Evolutionary conservation across 1,284 basidiomycete species (phyloP), one percentile per base, ranked within the genome.

Genomic region (Ceratobasidium papillatum): DNA sequence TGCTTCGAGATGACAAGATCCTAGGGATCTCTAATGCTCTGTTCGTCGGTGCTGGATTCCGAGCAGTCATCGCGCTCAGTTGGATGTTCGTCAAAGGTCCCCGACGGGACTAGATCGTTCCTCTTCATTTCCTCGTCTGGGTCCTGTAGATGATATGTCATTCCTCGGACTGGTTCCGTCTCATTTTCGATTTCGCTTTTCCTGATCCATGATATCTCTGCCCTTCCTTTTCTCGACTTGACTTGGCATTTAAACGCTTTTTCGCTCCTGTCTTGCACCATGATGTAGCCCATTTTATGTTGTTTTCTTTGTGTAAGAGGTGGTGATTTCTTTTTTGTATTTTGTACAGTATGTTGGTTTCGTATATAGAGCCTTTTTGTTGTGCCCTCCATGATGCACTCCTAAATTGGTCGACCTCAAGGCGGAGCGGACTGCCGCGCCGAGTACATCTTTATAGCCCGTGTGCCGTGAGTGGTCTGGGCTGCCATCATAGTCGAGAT

Each of bases 31-130:
- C 51, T 17, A 68, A 54, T 22, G 49, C 65, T 2, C 34, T 68
- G 5, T 68, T 68, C 22, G 65, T 68, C 22, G 65, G 65, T 11
- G 65, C 65, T 4, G 65, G 65, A 30, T 52, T 68, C 34, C 32
- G 65, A 27, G 65, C 25, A 14, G 34, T 41, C 12, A 68, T 68
- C 38, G 65, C 65, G 25, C 51, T 68, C 14, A 11, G 17, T 19
- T 68, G 65, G 65, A 25, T 68, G 11, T 56, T 68, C 22, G 51
- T 56, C 27, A 45, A 45, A 11, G 41, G 41, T 17, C 8, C 38
- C 14, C 38, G 41, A 45, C 22, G 38, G 22, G 12, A 43, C 3
- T 47, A 45, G 17, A 36, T 19, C 32, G 17, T 7, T 14, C 63
- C 9, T 49, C 27, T 38, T n/a, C 51, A 12, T 17, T 59, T 36